phyloP scores from a whole-genome alignment of 2,329 filamentous ascomycete genomes.

The Fusarium circinatum region DNA sequence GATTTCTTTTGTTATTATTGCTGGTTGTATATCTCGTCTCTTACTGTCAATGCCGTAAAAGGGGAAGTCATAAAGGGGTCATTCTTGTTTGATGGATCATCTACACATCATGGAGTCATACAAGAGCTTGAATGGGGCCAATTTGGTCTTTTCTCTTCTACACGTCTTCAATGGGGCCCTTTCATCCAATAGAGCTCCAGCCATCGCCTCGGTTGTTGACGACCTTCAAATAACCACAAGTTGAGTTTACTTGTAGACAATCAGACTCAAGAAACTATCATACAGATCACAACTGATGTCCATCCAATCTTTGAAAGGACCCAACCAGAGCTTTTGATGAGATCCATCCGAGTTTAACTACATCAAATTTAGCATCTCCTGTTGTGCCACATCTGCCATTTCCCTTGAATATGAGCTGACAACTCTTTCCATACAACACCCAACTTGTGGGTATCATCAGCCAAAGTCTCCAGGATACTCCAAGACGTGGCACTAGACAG shows the following conservation, averaged over 20 bases:
- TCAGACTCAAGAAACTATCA: not conserved
- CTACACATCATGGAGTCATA: not conserved
- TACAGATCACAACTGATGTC: not conserved
- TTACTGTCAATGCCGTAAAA: not conserved
- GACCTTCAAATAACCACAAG: not conserved
- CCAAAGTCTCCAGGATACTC: not conserved
- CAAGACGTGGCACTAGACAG: conserved; percentile 11
- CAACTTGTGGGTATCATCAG: conserved; percentile 14
- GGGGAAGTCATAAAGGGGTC: not conserved
- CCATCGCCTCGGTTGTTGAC: too few species aligned
- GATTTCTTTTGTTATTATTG: not conserved
- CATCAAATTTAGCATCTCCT: not conserved
- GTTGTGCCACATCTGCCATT: not conserved
- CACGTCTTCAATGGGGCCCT: not conserved
- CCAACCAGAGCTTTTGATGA: accelerated
- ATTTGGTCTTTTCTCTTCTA: not conserved
- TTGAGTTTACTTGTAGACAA: not conserved
- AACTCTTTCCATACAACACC: not conserved
- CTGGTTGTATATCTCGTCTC: not conserved
- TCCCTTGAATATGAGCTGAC: not conserved
- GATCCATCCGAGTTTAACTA: not conserved
- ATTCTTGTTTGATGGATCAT: not conserved
- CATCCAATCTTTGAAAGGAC: not conserved
- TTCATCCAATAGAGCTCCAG: not conserved
- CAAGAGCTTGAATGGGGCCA: not conserved